Evolutionary conservation across 495 filamentous ascomycete genomes (phyloP), one percentile per base, ranked within the genome.

Genomic region (Neurospora sp.): DNA sequence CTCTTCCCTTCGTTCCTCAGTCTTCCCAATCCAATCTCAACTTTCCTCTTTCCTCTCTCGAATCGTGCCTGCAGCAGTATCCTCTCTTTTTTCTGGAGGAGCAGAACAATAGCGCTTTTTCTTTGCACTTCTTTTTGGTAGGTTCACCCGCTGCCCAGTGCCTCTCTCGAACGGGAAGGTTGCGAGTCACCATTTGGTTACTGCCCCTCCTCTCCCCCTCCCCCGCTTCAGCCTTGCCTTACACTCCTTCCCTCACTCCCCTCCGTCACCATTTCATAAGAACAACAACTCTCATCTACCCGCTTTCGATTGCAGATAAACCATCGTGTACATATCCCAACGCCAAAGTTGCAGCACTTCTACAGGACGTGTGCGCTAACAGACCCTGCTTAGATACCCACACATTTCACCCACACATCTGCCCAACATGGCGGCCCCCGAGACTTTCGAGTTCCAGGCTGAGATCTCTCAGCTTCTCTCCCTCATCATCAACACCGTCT

Each of bases 371-470:
- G 54, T 60, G 54, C 27, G 54, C 74, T 78, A 72, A 78, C 70
- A 49, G 41, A 10, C 20, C 8, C 14, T 18, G 69, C 20, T 70
- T 73, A 80, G 77, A 80, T 79, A 80, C 75, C 77, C 78, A 66
- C 69, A 74, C 38, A 75, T 49, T 49, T 73, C 71, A 74, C 49
- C 44, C 73, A 77, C 49, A 78, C 73, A 81, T 66, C 54, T 66
- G 54, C 71, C 77, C 75, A 38, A 74, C 86, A 93, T 83, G 82
- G 96, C 96, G 94, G 84, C 94, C 27, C 27, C 54, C 82, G 92
- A 97, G 88, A 96, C 93, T 74, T 98, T 98, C 87, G 94, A 98
- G 91, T 99, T 99, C 88, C 96, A 99, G 91, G 95, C 95, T 92
- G 95, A 98, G 92, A 98, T 98, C 85, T 97, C 94, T 91, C 96